Base-by-base conservation (phyloP, 495 filamentous ascomycete genomes). In the Trichoderma erinaceum region DNA sequence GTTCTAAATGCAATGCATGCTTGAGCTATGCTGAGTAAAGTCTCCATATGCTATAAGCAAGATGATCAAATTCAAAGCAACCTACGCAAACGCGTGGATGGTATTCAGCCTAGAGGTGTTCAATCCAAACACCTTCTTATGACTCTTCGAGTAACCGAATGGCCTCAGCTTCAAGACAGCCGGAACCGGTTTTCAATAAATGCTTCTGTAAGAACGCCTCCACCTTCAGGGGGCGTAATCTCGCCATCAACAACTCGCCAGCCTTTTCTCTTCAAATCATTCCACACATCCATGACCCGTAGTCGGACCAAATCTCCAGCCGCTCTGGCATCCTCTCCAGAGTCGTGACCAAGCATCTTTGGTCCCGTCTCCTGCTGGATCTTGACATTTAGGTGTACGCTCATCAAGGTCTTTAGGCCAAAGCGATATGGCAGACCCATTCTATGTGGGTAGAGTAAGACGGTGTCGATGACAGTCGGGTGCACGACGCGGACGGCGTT, bases 401-500 rank as follows among this genome's bases (percentile, higher is more conserved):
- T 80, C 71, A 86, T 85, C 5, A 97, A 83, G 66, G 76, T 79
- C 75, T 89, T 90, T 38, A 99, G 86, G 5, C 88, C 85, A 76
- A 89, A 83, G 38, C 96, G 88, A 63, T 86, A 78, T 0, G 95
- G 95, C 2, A 97, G 79, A 16, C 92, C 91, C 3, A 79, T 79
- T 23, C 78, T 85, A 71, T 95, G 90, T 0, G 93, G 93, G 74
- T 85, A 99, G 0, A 97, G 84, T 0, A 97, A 78, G 27, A 90
- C 85, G 2, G 93, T 97, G 77, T 99, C 95, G 71, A 98, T 84
- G 63, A 97, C 83, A 1, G 84, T 88, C 0, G 88, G 90, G 72
- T 99, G 95, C 61, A 96, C 87, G 56, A 99, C 82, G 15, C 95
- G 87, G 63, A 88, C 79, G 16, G 87, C 84, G 74, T 95, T 95